Conservation (phyloP, 169 alveolate genomes). For the Theileria annulata region DNA sequence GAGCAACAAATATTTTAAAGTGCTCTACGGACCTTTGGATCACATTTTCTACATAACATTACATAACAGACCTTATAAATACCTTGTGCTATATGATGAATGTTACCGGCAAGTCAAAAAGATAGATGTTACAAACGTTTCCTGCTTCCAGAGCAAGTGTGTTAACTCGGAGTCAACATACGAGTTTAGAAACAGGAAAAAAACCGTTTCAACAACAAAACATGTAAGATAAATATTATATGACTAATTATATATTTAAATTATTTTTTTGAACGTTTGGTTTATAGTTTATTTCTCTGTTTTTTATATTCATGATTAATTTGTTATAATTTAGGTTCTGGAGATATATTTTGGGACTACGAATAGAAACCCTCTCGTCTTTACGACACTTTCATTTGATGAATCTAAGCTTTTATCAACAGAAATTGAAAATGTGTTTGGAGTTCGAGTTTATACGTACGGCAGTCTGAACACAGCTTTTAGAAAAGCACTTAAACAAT, state of each 20-base stretch:
- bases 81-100: constrained; percentile 39
- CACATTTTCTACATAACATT: constrained; percentile 39
- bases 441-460: constrained; percentile 51
- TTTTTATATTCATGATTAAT: not conserved
- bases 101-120: constrained; percentile 36
- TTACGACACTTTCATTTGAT: constrained; percentile 30
- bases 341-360: constrained; percentile 26
- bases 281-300: not conserved
- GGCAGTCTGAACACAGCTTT: constrained; percentile 48
- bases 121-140: constrained; percentile 41
- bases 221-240: not conserved
- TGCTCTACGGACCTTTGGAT: constrained; percentile 45
- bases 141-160: constrained; percentile 43
- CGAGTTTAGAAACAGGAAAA: not conserved
- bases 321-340: constrained; percentile 21
- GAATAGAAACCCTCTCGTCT: constrained; percentile 20
- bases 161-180: constrained; percentile 10
- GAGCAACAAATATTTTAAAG: constrained; percentile 28
- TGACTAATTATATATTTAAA: not conserved
- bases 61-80: constrained; percentile 31
- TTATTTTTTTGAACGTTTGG: not conserved
- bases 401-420: constrained; percentile 38
- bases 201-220: not conserved
- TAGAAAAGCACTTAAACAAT: constrained; percentile 21
- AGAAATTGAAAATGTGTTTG: constrained; percentile 35